A percentile compares a stretch with the other conserved stretches of the same genome.
Evolutionary conservation across 2,329 filamentous ascomycete genomes (phyloP).

Genomic region (Arthrinium phaeospermum): DNA sequence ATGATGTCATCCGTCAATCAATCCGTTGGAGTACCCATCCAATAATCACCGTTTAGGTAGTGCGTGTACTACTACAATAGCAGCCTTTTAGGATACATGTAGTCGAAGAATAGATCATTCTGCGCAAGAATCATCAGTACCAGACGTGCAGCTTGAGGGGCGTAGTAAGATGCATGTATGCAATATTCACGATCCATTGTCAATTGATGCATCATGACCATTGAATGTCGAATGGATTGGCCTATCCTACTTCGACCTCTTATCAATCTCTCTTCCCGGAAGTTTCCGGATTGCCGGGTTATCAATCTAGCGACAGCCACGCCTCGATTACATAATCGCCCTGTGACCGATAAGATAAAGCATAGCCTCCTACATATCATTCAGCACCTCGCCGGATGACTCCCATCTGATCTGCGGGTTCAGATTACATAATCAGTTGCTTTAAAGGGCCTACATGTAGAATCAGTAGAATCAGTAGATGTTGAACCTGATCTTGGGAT

Average conservation of each 20-base stretch:
- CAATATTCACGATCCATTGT: background rate
- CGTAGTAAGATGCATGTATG: background rate
- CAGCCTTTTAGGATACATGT: background rate
- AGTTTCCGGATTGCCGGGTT: background rate
- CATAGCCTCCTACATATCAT: slow-evolving; percentile 1
- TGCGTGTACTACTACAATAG: background rate
- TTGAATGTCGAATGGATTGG: background rate
- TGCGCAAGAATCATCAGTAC: no score
- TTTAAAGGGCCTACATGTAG: background rate
- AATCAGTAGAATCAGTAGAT: background rate
- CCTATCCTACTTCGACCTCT: background rate
- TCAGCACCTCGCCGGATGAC: slow-evolving; percentile 2
- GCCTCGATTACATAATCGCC: background rate
- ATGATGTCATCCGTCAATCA: slow-evolving; percentile 9
- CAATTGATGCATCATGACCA: background rate
- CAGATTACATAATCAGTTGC: background rate
- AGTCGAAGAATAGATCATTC: background rate
- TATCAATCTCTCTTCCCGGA: background rate
- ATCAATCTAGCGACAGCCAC: background rate
- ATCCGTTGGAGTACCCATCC: background rate
- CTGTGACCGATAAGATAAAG: slow-evolving; percentile 20
- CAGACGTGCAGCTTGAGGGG: background rate
- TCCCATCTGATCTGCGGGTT: background rate
- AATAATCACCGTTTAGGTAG: background rate
- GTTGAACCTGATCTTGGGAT: background rate